phyloP scores from a whole-genome alignment of 2,329 filamentous ascomycete species.

The Ascosphaera apis region DNA sequence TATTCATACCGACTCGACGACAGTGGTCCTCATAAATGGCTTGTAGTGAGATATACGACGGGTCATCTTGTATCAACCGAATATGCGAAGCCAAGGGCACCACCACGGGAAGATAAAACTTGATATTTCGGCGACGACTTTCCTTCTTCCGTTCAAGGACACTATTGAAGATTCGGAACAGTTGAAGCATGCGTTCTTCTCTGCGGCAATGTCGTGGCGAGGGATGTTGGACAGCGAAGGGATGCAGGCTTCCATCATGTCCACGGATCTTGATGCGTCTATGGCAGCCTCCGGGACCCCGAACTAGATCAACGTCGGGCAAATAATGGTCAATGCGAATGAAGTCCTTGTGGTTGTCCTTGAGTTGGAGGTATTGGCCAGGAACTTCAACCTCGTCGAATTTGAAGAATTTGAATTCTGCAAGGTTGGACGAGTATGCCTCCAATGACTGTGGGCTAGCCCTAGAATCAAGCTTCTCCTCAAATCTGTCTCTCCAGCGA shows the following conservation, averaged over 20 bases:
- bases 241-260: conserved; percentile 90
- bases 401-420: conserved; percentile 91
- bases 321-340: conserved; percentile 92
- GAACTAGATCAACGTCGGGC: conserved; percentile 79
- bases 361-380: conserved; percentile 88
- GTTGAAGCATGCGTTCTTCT: conserved; percentile 82
- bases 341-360: conserved; percentile 98
- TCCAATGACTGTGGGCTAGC: conserved; percentile 54
- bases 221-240: conserved; percentile 90
- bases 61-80: conserved; percentile 83
- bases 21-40: conserved; percentile 94
- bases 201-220: conserved; percentile 76
- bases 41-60: conserved; percentile 82
- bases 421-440: conserved; percentile 68
- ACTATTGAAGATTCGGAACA: conserved; percentile 95
- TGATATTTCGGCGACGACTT: conserved; percentile 72
- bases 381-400: conserved; percentile 98
- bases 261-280: conserved; percentile 86
- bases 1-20: conserved; percentile 60
- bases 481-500: conserved; percentile 91
- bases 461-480: conserved; percentile 84
- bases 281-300: conserved; percentile 76
- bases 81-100: conserved; percentile 87
- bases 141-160: conserved; percentile 83
- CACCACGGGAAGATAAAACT: conserved; percentile 91